Percentiles rank a stretch among this genome's conserved stretches.
Evolutionary conservation across 2,329 filamentous ascomycete genomes (phyloP).

Genomic region (Hypoxylon sp.): DNA sequence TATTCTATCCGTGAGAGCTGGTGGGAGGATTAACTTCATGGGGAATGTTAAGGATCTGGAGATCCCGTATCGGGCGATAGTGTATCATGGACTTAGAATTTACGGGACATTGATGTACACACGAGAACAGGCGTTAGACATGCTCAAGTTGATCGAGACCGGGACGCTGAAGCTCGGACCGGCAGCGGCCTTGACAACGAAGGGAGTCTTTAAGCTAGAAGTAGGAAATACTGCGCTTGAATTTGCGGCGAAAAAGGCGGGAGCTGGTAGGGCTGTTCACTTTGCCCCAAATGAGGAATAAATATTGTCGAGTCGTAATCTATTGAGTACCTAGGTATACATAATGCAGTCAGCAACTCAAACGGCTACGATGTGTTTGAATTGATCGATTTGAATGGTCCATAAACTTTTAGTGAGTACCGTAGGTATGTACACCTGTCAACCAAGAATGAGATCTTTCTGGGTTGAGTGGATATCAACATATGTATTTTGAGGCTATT

Average conservation of each 20-base stretch:
- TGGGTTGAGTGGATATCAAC: constrained; percentile 6
- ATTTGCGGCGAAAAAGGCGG: constrained; percentile 21
- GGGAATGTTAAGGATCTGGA: constrained; percentile 26
- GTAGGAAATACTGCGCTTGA: constrained; percentile 30
- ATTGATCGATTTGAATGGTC: not conserved
- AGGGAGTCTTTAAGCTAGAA: constrained; percentile 34
- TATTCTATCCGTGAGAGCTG: constrained; percentile 29
- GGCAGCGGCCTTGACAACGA: constrained; percentile 24
- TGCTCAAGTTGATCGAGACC: constrained; percentile 40
- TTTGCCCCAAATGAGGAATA: constrained; percentile 32
- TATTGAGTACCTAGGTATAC: not conserved
- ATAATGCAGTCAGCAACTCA: not conserved
- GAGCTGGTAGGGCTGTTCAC: constrained; percentile 31
- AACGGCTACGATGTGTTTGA: not conserved
- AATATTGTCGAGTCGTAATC: not conserved
- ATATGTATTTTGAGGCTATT: constrained; percentile 25
- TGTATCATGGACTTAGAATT: constrained; percentile 19
- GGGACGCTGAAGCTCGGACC: constrained; percentile 36
- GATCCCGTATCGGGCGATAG: constrained; percentile 15
- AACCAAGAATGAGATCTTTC: not conserved
- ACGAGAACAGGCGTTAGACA: constrained; percentile 28
- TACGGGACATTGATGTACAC: constrained; percentile 39
- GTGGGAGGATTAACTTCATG: constrained; percentile 33
- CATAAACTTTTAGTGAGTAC: not conserved
- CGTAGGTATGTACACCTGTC: not conserved